These are phyloP conservation scores for Cystoderma amianthinum DNA, from an alignment of 768 basidiomycete genomes.

Conservation along the genomic window DNA sequence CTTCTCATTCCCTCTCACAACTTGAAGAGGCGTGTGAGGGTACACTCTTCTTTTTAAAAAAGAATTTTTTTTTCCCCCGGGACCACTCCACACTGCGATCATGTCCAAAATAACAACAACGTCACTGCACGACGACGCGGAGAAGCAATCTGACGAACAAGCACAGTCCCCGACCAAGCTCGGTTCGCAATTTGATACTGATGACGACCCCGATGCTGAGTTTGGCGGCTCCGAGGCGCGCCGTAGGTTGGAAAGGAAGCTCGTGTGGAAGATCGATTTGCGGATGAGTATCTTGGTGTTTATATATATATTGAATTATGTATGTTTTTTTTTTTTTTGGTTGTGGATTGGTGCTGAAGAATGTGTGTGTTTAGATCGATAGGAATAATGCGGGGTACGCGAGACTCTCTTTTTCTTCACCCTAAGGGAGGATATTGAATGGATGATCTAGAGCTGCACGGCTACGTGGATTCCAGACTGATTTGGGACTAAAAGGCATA, in stretches of 20 bases:
- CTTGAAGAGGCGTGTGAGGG: too few relatives aligned
- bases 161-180: background rate
- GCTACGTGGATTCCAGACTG: conserved; percentile 63
- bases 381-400: conserved; percentile 64
- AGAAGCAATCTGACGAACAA: conserved; percentile 6
- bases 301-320: conserved; percentile 47
- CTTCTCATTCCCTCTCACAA: too few relatives aligned
- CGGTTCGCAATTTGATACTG: background rate
- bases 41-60: too few relatives aligned
- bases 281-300: conserved; percentile 48
- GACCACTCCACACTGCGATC: background rate
- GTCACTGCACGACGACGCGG: conserved; percentile 9
- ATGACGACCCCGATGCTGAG: conserved; percentile 28
- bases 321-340: conserved; percentile 24
- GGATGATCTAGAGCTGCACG: conserved; percentile 51
- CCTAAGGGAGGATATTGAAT: background rate
- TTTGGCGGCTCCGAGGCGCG: conserved; percentile 42
- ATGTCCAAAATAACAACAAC: too few relatives aligned
- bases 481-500: conserved; percentile 53
- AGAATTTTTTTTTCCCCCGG: too few relatives aligned
- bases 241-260: conserved; percentile 17
- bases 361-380: conserved; percentile 50
- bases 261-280: conserved; percentile 34
- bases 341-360: conserved; percentile 16
- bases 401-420: too few relatives aligned